Evolutionary conservation across 2,329 filamentous ascomycete species (phyloP).

Genomic region (Rhexocercosporidium sp.): DNA sequence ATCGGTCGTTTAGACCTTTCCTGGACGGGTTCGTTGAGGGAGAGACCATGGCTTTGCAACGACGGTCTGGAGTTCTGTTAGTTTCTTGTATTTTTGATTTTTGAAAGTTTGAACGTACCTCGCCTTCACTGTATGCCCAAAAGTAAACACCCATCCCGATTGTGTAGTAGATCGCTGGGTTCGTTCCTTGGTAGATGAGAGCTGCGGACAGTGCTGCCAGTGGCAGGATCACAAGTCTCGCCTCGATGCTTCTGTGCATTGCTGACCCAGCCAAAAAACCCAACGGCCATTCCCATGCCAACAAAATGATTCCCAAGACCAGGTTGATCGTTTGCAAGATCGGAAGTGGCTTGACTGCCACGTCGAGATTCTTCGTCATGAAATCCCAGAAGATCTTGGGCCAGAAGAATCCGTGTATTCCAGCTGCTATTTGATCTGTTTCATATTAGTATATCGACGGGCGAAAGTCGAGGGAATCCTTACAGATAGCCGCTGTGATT

Average conservation of each 20-base stretch:
- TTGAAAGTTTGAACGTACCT: slow-evolving; percentile 66
- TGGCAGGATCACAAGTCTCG: slow-evolving; percentile 81
- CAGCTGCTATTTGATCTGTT: slow-evolving; percentile 83
- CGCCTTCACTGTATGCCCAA: slow-evolving; percentile 96
- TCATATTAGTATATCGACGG: slow-evolving; percentile 20
- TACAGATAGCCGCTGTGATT: slow-evolving; percentile 74
- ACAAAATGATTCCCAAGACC: slow-evolving; percentile 74
- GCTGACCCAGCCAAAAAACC: slow-evolving; percentile 75
- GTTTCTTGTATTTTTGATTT: neutral
- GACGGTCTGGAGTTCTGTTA: slow-evolving; percentile 33
- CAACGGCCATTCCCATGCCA: slow-evolving; percentile 93
- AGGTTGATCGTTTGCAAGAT: slow-evolving; percentile 90
- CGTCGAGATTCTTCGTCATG: slow-evolving; percentile 86
- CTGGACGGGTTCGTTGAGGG: slow-evolving; percentile 30
- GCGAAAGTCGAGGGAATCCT: slow-evolving; percentile 31
- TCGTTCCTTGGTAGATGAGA: slow-evolving; percentile 90
- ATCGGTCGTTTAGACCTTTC: slow-evolving; percentile 36
- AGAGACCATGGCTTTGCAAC: slow-evolving; percentile 40
- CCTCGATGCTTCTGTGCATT: slow-evolving; percentile 87
- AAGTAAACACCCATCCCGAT: slow-evolving; percentile 89
- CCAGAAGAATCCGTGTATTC: slow-evolving; percentile 92
- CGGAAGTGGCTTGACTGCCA: slow-evolving; percentile 84
- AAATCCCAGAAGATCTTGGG: slow-evolving; percentile 99
- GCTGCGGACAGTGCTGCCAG: slow-evolving; percentile 75
- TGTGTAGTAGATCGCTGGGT: slow-evolving; percentile 89